Conservation (phyloP, 305 asterid species). For the Fraxinus xanthoxyloides region DNA sequence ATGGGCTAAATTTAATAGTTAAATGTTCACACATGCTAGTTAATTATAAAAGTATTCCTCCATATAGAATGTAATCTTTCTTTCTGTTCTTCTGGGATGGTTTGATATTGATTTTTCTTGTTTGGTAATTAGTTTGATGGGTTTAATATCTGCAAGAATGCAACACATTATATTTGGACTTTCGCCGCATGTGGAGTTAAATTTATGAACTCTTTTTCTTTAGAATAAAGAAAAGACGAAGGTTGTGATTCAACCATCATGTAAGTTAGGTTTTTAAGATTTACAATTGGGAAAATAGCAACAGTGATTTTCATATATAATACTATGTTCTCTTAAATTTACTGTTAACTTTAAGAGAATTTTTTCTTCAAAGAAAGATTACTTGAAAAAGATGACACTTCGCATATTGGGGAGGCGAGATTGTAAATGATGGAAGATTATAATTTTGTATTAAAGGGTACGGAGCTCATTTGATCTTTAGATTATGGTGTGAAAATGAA, state of each 20-base stretch:
- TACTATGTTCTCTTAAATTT: neutral
- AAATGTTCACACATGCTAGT: neutral
- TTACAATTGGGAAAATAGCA: neutral
- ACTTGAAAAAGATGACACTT: neutral
- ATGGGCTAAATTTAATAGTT: neutral
- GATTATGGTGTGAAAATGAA: neutral
- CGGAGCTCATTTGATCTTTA: neutral
- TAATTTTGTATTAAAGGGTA: neutral
- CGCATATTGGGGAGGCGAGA: neutral
- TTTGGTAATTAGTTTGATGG: neutral
- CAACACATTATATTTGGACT: neutral
- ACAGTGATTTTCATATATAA: neutral
- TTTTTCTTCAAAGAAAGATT: neutral
- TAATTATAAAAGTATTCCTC: neutral
- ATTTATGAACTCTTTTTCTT: neutral
- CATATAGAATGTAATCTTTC: neutral
- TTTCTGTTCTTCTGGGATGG: neutral
- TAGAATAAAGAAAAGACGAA: neutral
- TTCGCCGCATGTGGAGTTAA: neutral
- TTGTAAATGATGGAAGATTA: neutral
- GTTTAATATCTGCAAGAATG: neutral
- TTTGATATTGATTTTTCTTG: neutral
- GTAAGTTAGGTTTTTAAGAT: neutral
- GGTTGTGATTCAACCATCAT: neutral
- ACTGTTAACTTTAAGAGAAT: too few relatives aligned